Base-by-base conservation (phyloP, 179 eudicot species). In the Corrigiola litoralis region DNA sequence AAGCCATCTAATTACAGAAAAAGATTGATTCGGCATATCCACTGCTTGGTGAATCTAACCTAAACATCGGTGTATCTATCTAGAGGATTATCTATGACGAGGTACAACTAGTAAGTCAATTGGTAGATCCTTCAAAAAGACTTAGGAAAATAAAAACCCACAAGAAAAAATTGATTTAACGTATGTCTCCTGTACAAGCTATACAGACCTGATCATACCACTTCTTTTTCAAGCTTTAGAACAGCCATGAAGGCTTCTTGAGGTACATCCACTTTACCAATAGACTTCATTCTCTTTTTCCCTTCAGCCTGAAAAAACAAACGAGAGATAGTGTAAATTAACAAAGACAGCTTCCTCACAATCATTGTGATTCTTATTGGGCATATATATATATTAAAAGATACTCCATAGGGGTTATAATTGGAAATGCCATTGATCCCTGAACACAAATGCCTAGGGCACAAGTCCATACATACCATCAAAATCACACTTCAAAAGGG, bases 161-260 rank as follows among this genome's bases (percentile, higher is more conserved):
- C 33, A 38, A 17, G 41, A 7, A 34, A 47, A 40, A 63, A 33
- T 16, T 36, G 66, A 25, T 58, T 34, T 29, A 61, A n/a, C 66
- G 23, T 40, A 9, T 57, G 41, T 40, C n/a, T n/a, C 38, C 62
- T 65, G 34, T 74, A 69, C 73, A 68, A 63, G 41, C 28, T 67
- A 23, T 68, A 73, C 68, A 54, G 56, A 36, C 51, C 31, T 60
- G 71, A 77, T 89, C 78, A 91, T 58, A 88, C 74, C 13, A 89
- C 98, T 78, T 89, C 98, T 67, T 92, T 92, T 67, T 92, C 98
- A 44, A 92, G 98, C 82, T 92, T 92, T 55, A 92, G 72, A 27
- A 92, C 96, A 23, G 98, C 98, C 98, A 92, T 92, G 73, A 92
- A 92, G 64, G 98, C 98, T 82, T 92, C 98, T 80, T 92, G 98